phyloP scores from a whole-genome alignment of 768 basidiomycete genomes.

The Coprinopsis marcescibilis region DNA sequence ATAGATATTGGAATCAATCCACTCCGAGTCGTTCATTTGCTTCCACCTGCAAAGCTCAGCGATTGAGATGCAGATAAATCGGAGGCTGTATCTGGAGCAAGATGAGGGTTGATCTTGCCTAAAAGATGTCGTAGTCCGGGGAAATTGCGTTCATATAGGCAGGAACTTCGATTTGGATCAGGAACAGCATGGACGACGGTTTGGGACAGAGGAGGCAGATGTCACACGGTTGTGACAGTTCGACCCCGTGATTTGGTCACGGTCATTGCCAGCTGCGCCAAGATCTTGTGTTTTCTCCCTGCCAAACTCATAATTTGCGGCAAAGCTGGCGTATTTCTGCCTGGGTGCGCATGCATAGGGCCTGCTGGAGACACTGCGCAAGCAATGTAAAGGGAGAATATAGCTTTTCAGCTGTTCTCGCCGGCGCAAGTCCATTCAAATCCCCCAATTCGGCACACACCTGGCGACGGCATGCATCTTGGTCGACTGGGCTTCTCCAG shows the following conservation, averaged over 20 bases:
- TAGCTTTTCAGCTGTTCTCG: conserved; percentile 8
- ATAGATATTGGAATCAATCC: conserved; percentile 27
- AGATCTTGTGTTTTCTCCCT: conserved; percentile 11
- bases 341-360: conserved; percentile 40
- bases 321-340: conserved; percentile 14
- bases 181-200: conserved; percentile 7
- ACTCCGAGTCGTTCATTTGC: conserved; percentile 9
- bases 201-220: background rate
- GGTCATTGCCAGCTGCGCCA: conserved; percentile 8
- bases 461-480: conserved; percentile 1
- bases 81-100: background rate
- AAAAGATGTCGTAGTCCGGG: conserved; percentile 12
- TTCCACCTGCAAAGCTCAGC: background rate
- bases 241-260: conserved; percentile 8
- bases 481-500: background rate
- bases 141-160: conserved; percentile 5
- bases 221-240: conserved; percentile 3
- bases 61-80: background rate
- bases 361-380: conserved; percentile 24
- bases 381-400: conserved; percentile 35
- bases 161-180: conserved; percentile 9
- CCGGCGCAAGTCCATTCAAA: conserved; percentile 1
- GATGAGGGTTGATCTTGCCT: conserved; percentile 9
- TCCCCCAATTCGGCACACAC: conserved; percentile 2
- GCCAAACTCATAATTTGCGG: conserved; percentile 12